These are phyloP conservation scores for Salix brachista DNA, from an alignment of 345 rosid species.

Conservation along the genomic window DNA sequence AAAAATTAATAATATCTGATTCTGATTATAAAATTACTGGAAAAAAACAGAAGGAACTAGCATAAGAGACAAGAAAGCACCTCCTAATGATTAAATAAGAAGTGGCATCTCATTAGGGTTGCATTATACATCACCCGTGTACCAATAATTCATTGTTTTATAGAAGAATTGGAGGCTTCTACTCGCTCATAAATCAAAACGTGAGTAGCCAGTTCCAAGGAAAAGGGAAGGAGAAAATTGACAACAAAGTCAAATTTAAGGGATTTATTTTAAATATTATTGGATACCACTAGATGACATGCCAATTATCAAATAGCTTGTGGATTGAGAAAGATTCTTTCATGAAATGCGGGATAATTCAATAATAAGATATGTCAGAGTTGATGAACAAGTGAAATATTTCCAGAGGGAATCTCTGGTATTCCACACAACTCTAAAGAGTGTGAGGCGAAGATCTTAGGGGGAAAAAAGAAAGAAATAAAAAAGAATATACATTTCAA, in stretches of 20 bases:
- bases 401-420: not conserved
- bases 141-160: not conserved
- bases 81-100: too few species aligned
- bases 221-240: too few species aligned
- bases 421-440: not conserved
- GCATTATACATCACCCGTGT: not conserved
- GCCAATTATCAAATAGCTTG: too few species aligned
- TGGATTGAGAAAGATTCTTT: too few species aligned
- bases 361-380: too few species aligned
- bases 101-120: not conserved
- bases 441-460: not conserved
- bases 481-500: not conserved
- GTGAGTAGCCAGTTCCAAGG: not conserved
- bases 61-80: not conserved
- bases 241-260: too few species aligned
- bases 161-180: not conserved
- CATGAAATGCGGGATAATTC: too few species aligned
- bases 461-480: rapidly evolving
- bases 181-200: not conserved
- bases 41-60: not conserved
- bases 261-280: too few species aligned
- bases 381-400: not conserved
- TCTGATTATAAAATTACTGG: not conserved
- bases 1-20: too few species aligned
- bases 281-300: too few species aligned